Evolutionary conservation across 164 flowering plant genomes (phyloP), one percentile per base, ranked within the genome.

Genomic region (Chloranthus sessilifolius): DNA sequence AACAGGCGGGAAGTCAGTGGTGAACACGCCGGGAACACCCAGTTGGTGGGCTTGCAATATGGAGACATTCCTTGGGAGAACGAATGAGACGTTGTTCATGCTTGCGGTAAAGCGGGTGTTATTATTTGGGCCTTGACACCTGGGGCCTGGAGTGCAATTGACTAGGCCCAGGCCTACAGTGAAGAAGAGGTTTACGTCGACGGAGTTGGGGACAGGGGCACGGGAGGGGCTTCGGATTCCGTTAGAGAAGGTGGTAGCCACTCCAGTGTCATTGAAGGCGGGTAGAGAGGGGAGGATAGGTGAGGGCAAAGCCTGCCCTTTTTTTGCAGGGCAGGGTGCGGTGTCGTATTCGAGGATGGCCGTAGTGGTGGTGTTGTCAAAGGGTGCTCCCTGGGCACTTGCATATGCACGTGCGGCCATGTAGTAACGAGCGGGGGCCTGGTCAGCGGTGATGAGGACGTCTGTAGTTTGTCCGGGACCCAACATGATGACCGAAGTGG

Each of bases 381-480:
- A 82, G 19, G 86, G 25, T 8, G 75, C 85, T 44, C 67, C 71
- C 41, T 47, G 70, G 7, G 80, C 80, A 2, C 69, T 68, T 25
- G 68, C 56, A 34, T 80, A 88, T 33, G 88, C 85, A 0, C 67
- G 71, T 1, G 91, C 96, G 1, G 95, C 95, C 74, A 81, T 75
- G 70, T 82, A 83, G 71, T 82, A 85, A n/a, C 71, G 71, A 12
- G 49, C 83, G 1, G 91, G 86, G 5, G 68, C 60, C 44, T 88
- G 97, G 47, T 88, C 66, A 16, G 95, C 81, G 1, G 67, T 67
- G 47, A 88, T 45, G 45, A 88, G 85, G 31, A 83, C 85, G 53
- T 81, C 60, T 3, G 78, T 83, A 4, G 97, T 85, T 47, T 85
- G 95, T 3, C 97, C 97, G 0, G 94, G 94, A 5, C 86, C 94